Percentiles rank a stretch among this genome's conserved stretches.
Evolutionary conservation across 352 stramenopile genomes (phyloP).

Genomic region (Lagenidium sp.): DNA sequence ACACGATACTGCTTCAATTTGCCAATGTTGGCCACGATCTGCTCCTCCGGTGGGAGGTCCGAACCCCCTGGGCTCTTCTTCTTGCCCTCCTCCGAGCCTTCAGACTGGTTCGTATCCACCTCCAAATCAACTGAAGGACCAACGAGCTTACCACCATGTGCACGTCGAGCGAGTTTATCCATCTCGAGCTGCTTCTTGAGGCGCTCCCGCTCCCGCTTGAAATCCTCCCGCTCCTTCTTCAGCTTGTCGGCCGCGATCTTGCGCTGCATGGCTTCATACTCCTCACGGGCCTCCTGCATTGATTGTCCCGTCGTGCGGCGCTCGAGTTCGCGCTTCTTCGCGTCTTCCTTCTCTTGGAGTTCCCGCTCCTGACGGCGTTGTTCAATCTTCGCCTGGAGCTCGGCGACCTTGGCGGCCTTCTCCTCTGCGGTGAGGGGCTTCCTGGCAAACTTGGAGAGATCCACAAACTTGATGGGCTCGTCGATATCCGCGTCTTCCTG

Average conservation of each 20-base stretch:
- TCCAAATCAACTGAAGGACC: conserved; percentile 54
- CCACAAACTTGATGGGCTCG: conserved; percentile 80
- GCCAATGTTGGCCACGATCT: conserved; percentile 61
- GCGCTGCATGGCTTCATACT: conserved; percentile 76
- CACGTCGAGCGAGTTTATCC: conserved; percentile 87
- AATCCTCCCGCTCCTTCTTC: conserved; percentile 86
- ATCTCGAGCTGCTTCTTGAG: conserved; percentile 85
- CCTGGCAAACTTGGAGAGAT: conserved; percentile 36
- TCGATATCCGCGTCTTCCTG: conserved; percentile 87
- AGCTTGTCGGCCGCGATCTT: conserved; percentile 71
- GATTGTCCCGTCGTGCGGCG: conserved; percentile 68
- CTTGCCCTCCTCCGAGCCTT: conserved; percentile 9
- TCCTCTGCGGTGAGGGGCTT: conserved; percentile 77
- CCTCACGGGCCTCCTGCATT: conserved; percentile 63
- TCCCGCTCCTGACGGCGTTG: conserved; percentile 69
- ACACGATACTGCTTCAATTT: conserved; percentile 85
- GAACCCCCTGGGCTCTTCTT: conserved; percentile 21
- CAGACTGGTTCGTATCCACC: neutral
- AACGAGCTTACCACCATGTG: conserved; percentile 73
- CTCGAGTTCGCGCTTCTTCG: conserved; percentile 51
- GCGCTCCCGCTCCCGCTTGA: conserved; percentile 83
- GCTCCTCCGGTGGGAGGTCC: conserved; percentile 46
- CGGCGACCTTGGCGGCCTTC: conserved; percentile 80
- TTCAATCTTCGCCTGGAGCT: conserved; percentile 75
- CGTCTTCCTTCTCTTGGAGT: conserved; percentile 49